phyloP scores from a whole-genome alignment of 345 rosid species.

The Hibiscus tridactylites region DNA sequence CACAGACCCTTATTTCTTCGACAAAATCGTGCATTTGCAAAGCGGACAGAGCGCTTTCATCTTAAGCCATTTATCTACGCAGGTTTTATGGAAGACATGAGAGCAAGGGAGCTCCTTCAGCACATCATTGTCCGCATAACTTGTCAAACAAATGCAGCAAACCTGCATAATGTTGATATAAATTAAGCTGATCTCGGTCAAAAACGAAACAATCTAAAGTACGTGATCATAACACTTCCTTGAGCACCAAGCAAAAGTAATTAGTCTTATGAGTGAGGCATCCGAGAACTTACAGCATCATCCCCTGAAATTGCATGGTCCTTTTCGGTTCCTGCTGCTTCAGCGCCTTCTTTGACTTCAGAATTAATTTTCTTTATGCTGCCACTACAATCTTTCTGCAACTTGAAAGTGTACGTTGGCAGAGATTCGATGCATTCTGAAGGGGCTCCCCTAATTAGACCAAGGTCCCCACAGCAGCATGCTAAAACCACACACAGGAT shows the following conservation, averaged over 20 bases:
- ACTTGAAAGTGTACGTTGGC: conserved; percentile 19
- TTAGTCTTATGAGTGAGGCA: neutral
- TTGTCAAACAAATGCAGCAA: conserved; percentile 27
- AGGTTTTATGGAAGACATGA: conserved; percentile 19
- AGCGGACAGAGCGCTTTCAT: conserved; percentile 24
- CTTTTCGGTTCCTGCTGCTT: conserved; percentile 17
- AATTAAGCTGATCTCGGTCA: neutral
- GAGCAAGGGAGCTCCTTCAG: conserved; percentile 28
- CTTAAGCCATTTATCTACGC: conserved; percentile 27
- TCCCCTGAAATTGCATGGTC: conserved; percentile 10
- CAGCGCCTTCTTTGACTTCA: conserved; percentile 7
- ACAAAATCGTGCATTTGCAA: conserved; percentile 14
- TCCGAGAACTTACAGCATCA: conserved; percentile 18
- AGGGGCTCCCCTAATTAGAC: conserved; percentile 11
- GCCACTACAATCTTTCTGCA: conserved; percentile 9
- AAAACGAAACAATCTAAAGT: neutral
- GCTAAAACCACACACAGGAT: conserved; percentile 8
- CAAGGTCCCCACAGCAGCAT: conserved; percentile 13
- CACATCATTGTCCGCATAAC: conserved; percentile 16
- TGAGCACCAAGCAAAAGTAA: neutral
- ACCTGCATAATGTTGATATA: conserved; percentile 2
- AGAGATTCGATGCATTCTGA: conserved; percentile 16
- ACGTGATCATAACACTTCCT: neutral
- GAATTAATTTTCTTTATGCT: neutral
- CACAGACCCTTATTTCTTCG: neutral